Conservation (phyloP, 768 basidiomycete species). For the Rhodotorula taiwanensis region DNA sequence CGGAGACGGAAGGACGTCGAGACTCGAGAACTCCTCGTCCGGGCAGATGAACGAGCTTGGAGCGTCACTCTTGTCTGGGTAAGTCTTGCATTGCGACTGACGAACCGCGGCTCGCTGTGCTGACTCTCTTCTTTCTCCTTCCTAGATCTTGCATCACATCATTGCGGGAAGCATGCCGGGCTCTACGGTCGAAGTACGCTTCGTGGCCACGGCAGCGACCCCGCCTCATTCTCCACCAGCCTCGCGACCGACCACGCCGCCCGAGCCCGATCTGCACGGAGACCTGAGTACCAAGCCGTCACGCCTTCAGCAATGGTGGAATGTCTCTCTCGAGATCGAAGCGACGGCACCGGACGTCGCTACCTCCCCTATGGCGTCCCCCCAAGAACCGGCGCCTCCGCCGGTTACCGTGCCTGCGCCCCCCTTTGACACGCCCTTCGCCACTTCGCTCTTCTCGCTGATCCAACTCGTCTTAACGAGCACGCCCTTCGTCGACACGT, state of each 20-base stretch:
- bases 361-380: neutral
- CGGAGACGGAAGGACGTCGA: conserved; percentile 7
- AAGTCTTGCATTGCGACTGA: neutral
- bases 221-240: neutral
- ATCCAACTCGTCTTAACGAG: conserved; percentile 8
- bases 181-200: conserved; percentile 28
- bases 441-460: conserved; percentile 18
- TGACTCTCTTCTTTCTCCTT: fast-evolving
- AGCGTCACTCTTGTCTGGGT: conserved; percentile 34
- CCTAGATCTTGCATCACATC: conserved; percentile 31
- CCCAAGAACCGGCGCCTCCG: neutral
- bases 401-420: conserved; percentile 1
- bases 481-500: neutral
- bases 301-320: conserved; percentile 25
- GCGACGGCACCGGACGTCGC: neutral
- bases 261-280: neutral
- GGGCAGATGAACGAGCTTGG: conserved; percentile 35
- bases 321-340: conserved; percentile 29
- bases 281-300: neutral
- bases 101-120: neutral
- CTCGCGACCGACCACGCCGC: neutral
- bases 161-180: conserved; percentile 24
- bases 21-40: conserved; percentile 27
- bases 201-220: conserved; percentile 18
- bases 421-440: conserved; percentile 17